Evolutionary conservation across 176 grass and related monocot species (phyloP).

Genomic region (Juncus inflexus): DNA sequence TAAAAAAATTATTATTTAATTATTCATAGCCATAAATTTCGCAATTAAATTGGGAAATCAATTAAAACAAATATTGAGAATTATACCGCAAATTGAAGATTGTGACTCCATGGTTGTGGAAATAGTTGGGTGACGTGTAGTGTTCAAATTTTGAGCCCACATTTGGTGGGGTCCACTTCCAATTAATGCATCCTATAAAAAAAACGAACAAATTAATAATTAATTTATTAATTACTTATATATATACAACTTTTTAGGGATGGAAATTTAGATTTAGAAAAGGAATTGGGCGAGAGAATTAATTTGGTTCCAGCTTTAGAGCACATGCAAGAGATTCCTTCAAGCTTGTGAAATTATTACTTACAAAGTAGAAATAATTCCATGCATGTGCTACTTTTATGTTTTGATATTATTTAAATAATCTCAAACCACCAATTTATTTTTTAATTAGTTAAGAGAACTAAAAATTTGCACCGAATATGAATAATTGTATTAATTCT

Average conservation of each 20-base stretch:
- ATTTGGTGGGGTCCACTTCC: conserved; percentile 40
- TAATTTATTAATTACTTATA: background rate
- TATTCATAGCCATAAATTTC: conserved; percentile 19
- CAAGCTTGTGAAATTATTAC: too few species aligned
- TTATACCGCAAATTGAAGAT: conserved; percentile 64
- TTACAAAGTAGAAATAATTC: too few species aligned
- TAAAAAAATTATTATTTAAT: conserved; percentile 15
- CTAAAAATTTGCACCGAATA: background rate
- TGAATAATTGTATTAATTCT: background rate
- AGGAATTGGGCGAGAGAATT: background rate
- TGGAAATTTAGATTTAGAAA: background rate
- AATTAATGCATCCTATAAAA: conserved; percentile 47
- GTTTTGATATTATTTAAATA: too few species aligned
- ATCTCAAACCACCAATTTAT: too few species aligned
- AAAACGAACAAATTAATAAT: conserved; percentile 17
- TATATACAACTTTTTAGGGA: too few species aligned
- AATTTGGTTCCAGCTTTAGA: too few species aligned
- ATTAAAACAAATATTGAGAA: background rate
- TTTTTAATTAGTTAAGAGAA: background rate
- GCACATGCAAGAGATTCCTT: too few species aligned
- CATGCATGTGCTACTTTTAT: too few species aligned
- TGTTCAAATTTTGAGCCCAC: conserved; percentile 48
- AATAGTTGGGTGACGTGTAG: conserved; percentile 34
- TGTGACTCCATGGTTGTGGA: conserved; percentile 70
- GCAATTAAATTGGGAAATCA: conserved; percentile 2